Percentiles rank a stretch among this genome's conserved stretches.
These are phyloP conservation scores for Chaetoscypha palmicola DNA, from an alignment of 2,329 filamentous ascomycete genomes.

Conservation along the genomic window DNA sequence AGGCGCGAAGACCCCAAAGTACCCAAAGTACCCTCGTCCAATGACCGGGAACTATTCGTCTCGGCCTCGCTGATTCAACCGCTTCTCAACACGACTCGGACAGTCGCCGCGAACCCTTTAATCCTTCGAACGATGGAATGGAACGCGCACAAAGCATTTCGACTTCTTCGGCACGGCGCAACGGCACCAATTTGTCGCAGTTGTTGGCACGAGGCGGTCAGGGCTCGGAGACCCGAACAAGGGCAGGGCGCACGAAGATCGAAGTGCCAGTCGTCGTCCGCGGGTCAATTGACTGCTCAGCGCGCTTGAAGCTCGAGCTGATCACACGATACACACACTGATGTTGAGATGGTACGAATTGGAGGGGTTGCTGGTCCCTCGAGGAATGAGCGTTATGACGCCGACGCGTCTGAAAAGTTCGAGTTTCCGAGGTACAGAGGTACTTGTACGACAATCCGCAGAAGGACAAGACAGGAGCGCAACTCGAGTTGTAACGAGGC, in stretches of 20 bases:
- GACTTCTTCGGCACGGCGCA: slow-evolving; percentile 22
- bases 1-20: slow-evolving; percentile 15
- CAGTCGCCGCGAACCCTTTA: slow-evolving; percentile 23
- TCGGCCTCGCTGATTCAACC: slow-evolving; percentile 23
- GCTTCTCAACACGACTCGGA: slow-evolving; percentile 4
- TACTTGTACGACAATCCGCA: background rate
- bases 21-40: slow-evolving; percentile 18
- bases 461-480: too few relatives aligned
- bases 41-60: slow-evolving; percentile 15
- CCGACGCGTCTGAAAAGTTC: slow-evolving; percentile 16
- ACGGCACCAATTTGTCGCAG: slow-evolving; percentile 21
- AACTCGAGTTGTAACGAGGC: too few relatives aligned
- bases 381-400: slow-evolving; percentile 18
- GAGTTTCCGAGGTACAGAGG: slow-evolving; percentile 9
- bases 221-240: slow-evolving; percentile 7
- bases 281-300: slow-evolving; percentile 14
- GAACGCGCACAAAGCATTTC: slow-evolving; percentile 30
- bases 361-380: slow-evolving; percentile 16
- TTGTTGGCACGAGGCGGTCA: slow-evolving; percentile 20
- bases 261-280: background rate
- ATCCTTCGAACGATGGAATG: slow-evolving; percentile 26
- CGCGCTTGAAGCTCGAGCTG: slow-evolving; percentile 8
- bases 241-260: slow-evolving; percentile 8
- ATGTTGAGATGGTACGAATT: slow-evolving; percentile 5
- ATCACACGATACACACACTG: slow-evolving; percentile 6